Evolutionary conservation across 441 rosid genomes (phyloP).

Genomic region (Cnidoscolus chayamansa): DNA sequence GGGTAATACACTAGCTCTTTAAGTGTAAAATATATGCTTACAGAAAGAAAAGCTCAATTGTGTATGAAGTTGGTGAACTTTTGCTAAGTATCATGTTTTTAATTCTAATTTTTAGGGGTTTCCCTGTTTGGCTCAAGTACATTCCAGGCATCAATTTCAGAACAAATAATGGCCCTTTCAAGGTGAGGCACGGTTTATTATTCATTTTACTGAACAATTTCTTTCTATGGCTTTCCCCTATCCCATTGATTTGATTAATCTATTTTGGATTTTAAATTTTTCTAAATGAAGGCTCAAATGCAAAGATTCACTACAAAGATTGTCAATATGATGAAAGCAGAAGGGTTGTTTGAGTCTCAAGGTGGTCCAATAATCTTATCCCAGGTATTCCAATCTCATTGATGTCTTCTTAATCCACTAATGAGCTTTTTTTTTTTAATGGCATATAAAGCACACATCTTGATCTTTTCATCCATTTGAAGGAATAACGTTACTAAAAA

Average conservation of each 20-base stretch:
- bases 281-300: constrained; percentile 64
- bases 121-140: constrained; percentile 99
- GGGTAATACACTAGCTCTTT: constrained; percentile 49
- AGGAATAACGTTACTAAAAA: constrained; percentile 11
- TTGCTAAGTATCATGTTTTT: constrained; percentile 23
- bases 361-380: constrained; percentile 97
- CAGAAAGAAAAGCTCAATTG: constrained; percentile 16
- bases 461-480: constrained; percentile 10
- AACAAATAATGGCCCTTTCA: constrained; percentile 90
- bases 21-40: background rate
- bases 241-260: background rate
- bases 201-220: constrained; percentile 10
- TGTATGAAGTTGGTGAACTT: constrained; percentile 10
- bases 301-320: constrained; percentile 78
- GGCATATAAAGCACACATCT: background rate
- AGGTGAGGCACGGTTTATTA: constrained; percentile 48
- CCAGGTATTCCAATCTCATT: constrained; percentile 49
- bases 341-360: constrained; percentile 73
- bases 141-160: constrained; percentile 89
- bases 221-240: constrained; percentile 12
- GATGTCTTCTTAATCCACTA: background rate
- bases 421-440: background rate
- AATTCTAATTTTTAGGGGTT: constrained; percentile 57
- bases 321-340: constrained; percentile 96
- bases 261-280: constrained; percentile 11